Evolutionary conservation across 306 rosid species (phyloP).

Genomic region (Trifolium repens): DNA sequence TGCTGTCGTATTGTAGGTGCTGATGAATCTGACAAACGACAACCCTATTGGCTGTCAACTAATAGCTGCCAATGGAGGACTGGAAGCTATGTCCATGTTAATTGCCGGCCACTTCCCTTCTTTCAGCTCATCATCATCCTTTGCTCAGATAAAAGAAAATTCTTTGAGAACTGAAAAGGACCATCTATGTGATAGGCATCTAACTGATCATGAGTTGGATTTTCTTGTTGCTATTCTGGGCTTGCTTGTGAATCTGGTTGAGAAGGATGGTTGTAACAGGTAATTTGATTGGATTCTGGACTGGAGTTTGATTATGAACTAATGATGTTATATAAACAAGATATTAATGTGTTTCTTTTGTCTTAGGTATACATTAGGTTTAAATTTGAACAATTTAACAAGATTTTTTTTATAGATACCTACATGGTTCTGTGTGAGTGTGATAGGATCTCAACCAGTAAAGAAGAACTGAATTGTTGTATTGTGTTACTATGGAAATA

Average conservation of each 20-base stretch:
- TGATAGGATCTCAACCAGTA: slow-evolving; percentile 2
- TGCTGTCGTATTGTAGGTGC: slow-evolving; percentile 66
- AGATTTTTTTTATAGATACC: slow-evolving; percentile 11
- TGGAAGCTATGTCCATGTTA: slow-evolving; percentile 85
- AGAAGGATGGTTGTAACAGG: slow-evolving; percentile 94
- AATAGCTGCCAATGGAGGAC: slow-evolving; percentile 87
- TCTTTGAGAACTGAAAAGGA: slow-evolving; percentile 46
- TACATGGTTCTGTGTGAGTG: neutral
- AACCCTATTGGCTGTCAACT: slow-evolving; percentile 90
- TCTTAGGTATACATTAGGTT: neutral
- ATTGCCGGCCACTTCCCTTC: slow-evolving; percentile 92
- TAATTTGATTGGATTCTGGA: slow-evolving; percentile 42
- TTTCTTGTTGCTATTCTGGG: slow-evolving; percentile 98
- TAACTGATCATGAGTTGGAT: slow-evolving; percentile 86
- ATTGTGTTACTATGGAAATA: neutral
- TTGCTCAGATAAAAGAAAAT: slow-evolving; percentile 50
- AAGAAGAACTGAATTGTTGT: neutral
- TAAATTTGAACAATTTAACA: slow-evolving; percentile 6
- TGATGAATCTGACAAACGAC: slow-evolving; percentile 97
- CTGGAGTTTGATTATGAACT: slow-evolving; percentile 17
- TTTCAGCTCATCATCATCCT: slow-evolving; percentile 63
- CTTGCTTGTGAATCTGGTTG: slow-evolving; percentile 93
- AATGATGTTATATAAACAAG: slow-evolving; percentile 24
- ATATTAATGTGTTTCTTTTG: slow-evolving; percentile 12
- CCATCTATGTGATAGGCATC: slow-evolving; percentile 58